These are phyloP conservation scores for Pinus tabuliformis DNA, from an alignment of 75 land plant species.

Conservation along the genomic window DNA sequence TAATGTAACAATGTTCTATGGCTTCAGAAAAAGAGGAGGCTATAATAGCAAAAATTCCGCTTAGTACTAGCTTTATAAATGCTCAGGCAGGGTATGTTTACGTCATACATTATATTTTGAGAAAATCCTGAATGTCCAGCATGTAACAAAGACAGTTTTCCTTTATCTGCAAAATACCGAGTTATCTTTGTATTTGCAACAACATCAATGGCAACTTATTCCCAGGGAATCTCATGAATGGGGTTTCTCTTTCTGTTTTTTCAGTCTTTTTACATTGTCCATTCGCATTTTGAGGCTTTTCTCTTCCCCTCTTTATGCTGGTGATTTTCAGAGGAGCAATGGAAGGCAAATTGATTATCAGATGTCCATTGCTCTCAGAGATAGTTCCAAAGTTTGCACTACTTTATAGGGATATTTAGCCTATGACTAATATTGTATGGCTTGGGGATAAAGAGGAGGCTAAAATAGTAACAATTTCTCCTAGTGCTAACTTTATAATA, in stretches of 20 bases:
- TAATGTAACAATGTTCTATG: neutral
- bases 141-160: no score
- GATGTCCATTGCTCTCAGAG: slow-evolving; percentile 81
- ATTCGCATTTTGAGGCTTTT: neutral
- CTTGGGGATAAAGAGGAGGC: neutral
- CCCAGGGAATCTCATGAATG: no score
- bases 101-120: no score
- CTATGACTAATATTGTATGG: neutral
- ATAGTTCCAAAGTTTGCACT: slow-evolving; percentile 83
- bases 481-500: neutral
- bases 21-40: neutral
- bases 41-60: neutral
- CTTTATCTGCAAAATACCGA: no score
- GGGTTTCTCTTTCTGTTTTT: no score
- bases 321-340: slow-evolving; percentile 96
- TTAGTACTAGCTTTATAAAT: neutral
- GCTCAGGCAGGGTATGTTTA: no score
- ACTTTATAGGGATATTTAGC: slow-evolving; percentile 67
- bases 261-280: neutral
- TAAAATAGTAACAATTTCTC: neutral
- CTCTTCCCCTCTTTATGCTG: slow-evolving; percentile 27
- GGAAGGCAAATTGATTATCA: slow-evolving; percentile 90
- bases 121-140: no score
- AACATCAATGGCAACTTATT: no score
- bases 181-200: no score